Evolutionary conservation across 2,329 filamentous ascomycete genomes (phyloP).

Genomic region (Hansfordia pulvinata): DNA sequence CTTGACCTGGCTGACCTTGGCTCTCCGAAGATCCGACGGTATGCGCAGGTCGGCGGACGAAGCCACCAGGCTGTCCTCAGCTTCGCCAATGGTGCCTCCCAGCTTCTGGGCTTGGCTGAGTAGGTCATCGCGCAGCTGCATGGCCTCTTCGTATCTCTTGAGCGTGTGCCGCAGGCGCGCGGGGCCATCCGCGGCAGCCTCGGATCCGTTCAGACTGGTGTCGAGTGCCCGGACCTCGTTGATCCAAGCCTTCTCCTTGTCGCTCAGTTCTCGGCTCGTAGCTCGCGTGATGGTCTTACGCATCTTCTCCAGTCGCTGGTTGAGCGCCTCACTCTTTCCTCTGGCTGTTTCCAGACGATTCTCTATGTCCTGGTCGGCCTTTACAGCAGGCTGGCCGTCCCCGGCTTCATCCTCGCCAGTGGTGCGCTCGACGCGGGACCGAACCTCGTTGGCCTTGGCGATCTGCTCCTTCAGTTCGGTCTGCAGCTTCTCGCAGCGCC

Average conservation of each 20-base stretch:
- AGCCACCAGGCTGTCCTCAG: slow-evolving; percentile 13
- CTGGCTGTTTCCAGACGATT: slow-evolving; percentile 31
- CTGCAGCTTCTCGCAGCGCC: slow-evolving; percentile 54
- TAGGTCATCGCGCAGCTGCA: slow-evolving; percentile 37
- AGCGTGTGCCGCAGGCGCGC: slow-evolving; percentile 32
- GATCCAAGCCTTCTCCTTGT: slow-evolving; percentile 43
- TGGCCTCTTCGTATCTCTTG: slow-evolving; percentile 44
- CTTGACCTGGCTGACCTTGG: slow-evolving; percentile 51
- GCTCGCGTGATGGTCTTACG: slow-evolving; percentile 27
- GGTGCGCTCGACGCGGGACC: slow-evolving; percentile 51
- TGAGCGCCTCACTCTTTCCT: slow-evolving; percentile 31
- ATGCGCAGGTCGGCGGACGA: slow-evolving; percentile 34
- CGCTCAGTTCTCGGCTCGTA: slow-evolving; percentile 39
- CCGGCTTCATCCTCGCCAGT: slow-evolving; percentile 42
- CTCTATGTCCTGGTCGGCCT: slow-evolving; percentile 40
- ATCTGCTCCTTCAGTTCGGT: slow-evolving; percentile 56
- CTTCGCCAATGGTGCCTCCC: slow-evolving; percentile 12
- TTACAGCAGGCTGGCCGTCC: slow-evolving; percentile 33
- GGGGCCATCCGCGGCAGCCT: slow-evolving; percentile 15
- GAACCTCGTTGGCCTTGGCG: slow-evolving; percentile 49
- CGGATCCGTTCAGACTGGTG: slow-evolving; percentile 24
- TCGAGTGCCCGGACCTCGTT: slow-evolving; percentile 25
- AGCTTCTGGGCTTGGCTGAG: slow-evolving; percentile 34
- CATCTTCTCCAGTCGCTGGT: slow-evolving; percentile 35
- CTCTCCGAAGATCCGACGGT: slow-evolving; percentile 45